A percentile compares a stretch with the other conserved stretches of the same genome.
These are phyloP conservation scores for Corynascus novoguineensis DNA, from an alignment of 495 filamentous ascomycete genomes.

Conservation along the genomic window DNA sequence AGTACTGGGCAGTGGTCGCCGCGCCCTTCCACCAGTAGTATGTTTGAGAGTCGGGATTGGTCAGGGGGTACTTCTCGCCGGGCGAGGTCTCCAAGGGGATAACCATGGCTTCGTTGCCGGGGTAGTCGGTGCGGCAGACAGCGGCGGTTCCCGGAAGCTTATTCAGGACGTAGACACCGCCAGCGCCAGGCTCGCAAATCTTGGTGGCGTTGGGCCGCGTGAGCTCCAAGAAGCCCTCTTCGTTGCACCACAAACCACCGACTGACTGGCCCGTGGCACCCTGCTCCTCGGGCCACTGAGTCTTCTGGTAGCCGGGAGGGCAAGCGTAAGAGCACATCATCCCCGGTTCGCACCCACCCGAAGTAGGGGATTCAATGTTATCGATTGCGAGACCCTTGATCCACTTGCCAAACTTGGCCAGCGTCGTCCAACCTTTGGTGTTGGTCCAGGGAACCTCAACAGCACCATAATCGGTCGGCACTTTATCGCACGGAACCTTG, in stretches of 20 bases:
- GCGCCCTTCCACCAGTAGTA: conserved; percentile 76
- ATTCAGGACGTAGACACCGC: conserved; percentile 69
- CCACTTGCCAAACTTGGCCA: conserved; percentile 54
- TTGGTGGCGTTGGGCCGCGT: conserved; percentile 60
- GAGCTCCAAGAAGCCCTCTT: conserved; percentile 66
- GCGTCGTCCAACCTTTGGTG: conserved; percentile 72
- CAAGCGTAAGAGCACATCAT: conserved; percentile 91
- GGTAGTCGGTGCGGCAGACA: conserved; percentile 95
- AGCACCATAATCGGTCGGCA: conserved; percentile 83
- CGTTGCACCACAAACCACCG: conserved; percentile 79
- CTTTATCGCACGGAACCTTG: conserved; percentile 59
- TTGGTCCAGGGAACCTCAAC: conserved; percentile 61
- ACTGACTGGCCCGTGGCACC: conserved; percentile 79
- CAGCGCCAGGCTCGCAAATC: conserved; percentile 71
- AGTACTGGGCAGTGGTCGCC: conserved; percentile 89
- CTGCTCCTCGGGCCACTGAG: conserved; percentile 81
- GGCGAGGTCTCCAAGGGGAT: conserved; percentile 61
- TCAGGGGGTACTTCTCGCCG: conserved; percentile 55
- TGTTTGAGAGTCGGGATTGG: conserved; percentile 60
- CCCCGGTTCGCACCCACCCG: conserved; percentile 55
- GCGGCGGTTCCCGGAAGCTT: conserved; percentile 57
- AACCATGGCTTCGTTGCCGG: conserved; percentile 79
- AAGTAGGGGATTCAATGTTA: conserved; percentile 59
- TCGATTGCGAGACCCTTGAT: conserved; percentile 34
- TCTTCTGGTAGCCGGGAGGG: conserved; percentile 85